Conservation (phyloP, 306 rosid species). For the Vicia sativa region DNA sequence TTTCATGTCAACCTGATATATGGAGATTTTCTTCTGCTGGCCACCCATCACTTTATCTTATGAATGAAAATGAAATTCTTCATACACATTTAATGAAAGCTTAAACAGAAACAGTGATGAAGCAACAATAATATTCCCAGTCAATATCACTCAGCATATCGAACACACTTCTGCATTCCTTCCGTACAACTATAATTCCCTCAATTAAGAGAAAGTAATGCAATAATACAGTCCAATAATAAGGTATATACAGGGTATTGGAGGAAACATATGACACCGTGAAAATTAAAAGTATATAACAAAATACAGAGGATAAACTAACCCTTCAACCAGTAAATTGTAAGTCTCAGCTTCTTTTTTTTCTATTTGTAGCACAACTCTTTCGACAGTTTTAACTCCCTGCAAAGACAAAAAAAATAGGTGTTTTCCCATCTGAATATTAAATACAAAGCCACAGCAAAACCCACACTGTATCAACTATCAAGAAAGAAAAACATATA, state of each 20-base stretch:
- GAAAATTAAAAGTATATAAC: constrained; percentile 12
- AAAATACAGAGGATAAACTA: constrained; percentile 46
- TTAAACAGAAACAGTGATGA: constrained; percentile 9
- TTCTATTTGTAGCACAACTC: constrained; percentile 57
- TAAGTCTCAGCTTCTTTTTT: constrained; percentile 55
- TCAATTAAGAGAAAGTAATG: constrained; percentile 7
- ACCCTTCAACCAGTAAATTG: constrained; percentile 87
- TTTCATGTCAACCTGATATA: constrained; percentile 1
- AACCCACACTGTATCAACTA: constrained; percentile 8
- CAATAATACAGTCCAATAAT: neutral
- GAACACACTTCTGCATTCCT: constrained; percentile 3
- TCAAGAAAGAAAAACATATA: constrained; percentile 13
- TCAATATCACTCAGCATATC: neutral
- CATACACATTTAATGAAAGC: constrained; percentile 6
- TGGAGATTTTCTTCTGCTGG: constrained; percentile 4
- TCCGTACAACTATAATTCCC: neutral
- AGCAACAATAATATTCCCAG: constrained; percentile 1
- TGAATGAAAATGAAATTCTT: constrained; percentile 5
- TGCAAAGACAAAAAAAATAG: constrained; percentile 42
- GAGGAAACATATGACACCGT: constrained; percentile 21
- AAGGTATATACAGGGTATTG: constrained; percentile 12
- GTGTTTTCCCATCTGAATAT: constrained; percentile 8
- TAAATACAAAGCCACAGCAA: constrained; percentile 2
- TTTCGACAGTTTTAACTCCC: constrained; percentile 83
- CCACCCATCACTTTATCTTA: constrained; percentile 17